Evolutionary conservation across 352 stramenopile genomes (phyloP), one percentile per base, ranked within the genome.

Genomic region (Phytophthora sp.): DNA sequence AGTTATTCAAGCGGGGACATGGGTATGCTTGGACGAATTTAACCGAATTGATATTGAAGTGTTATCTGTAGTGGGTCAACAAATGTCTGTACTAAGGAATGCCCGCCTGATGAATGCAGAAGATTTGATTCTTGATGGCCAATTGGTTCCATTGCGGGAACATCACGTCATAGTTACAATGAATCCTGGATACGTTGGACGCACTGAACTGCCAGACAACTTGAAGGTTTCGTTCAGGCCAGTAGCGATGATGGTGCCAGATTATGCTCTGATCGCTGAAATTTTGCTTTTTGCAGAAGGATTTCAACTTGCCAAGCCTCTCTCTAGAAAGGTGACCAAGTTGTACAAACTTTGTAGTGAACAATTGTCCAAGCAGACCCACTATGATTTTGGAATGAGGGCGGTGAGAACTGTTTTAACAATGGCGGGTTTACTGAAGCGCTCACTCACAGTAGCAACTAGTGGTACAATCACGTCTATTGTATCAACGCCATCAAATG

Each of bases 371-470:
- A 77, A 92, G 37, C 88, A 96, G 59, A 56, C 77, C 9, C 89
- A 96, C 43, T 96, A 96, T 34, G 88, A 96, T 41, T 97, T 96
- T 66, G 89, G 89, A 3, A 94, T 97, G 87, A 76, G 89, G 21
- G 85, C 85, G 4, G 84, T 97, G 28, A 91, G 91, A 49, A 84
- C 85, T 0, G 85, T 95, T 32, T 64, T 97, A n/a, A 71, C 81
- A 11, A 87, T 94, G 58, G 87, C 88, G 24, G 89, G 89, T 9
- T 62, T 72, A 20, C 53, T 93, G 11, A 93, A 93, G 30, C 80
- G 87, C 6, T 66, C n/a, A n/a, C n/a, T n/a, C n/a, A n/a, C n/a
- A n/a, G n/a, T n/a, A n/a, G n/a, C n/a, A n/a, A n/a, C 54, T 18
- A 21, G 13, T 17, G 11, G 30, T 26, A 24, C 28, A 7, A 24